Evolutionary conservation across 202 grass and related monocot species (phyloP).

Genomic region (Schoenoplectus tabernaemontani): DNA sequence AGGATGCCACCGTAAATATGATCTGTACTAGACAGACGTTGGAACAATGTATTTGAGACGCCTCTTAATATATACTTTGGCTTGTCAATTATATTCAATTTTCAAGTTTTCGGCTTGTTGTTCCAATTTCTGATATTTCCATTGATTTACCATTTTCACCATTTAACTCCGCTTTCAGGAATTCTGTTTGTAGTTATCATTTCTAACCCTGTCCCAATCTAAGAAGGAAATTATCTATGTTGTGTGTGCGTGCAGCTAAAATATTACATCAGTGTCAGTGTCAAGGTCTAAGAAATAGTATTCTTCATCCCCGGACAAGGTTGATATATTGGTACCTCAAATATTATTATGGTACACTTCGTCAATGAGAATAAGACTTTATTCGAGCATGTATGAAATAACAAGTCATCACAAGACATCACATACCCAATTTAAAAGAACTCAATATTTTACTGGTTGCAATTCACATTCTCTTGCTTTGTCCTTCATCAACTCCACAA

Average conservation of each 20-base stretch:
- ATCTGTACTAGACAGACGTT: not conserved
- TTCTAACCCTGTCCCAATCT: not conserved
- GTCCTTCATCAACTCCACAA: slow-evolving; percentile 33
- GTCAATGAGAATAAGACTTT: not conserved
- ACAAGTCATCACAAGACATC: not conserved
- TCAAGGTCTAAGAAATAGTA: not conserved
- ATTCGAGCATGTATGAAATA: not conserved
- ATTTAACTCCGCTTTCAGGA: not conserved
- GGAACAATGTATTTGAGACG: too few relatives aligned
- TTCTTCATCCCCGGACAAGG: not conserved
- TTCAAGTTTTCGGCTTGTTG: not conserved
- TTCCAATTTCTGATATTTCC: not conserved
- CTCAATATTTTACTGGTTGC: not conserved
- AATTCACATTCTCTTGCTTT: not conserved
- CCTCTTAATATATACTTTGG: not conserved
- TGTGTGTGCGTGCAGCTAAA: not conserved
- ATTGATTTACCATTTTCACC: not conserved
- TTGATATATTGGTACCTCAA: not conserved
- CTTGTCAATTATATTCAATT: not conserved
- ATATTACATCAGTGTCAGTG: not conserved
- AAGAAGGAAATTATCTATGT: not conserved
- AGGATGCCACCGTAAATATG: not conserved
- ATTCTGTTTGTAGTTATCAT: not conserved
- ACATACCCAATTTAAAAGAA: not conserved
- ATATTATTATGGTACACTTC: not conserved